A percentile compares a stretch with the other conserved stretches of the same genome.
Conservation (phyloP, 768 basidiomycete genomes). For the Neoboletus subvelutipes region DNA sequence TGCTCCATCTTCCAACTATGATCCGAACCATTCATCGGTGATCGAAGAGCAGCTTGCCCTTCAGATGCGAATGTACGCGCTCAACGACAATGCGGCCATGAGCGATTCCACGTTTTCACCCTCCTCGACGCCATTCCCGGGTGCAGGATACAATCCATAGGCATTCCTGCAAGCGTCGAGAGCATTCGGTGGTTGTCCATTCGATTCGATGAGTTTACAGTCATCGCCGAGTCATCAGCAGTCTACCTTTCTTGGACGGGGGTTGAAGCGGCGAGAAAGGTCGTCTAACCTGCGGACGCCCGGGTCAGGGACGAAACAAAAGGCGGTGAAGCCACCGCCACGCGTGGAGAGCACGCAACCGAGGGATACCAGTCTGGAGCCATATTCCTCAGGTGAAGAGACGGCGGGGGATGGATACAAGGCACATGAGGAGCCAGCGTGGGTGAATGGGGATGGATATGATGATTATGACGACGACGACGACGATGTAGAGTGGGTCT, state of each 20-base stretch:
- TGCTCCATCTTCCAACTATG: slow-evolving; percentile 41
- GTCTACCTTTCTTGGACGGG: slow-evolving; percentile 49
- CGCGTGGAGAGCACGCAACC: slow-evolving; percentile 86
- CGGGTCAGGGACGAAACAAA: slow-evolving; percentile 20
- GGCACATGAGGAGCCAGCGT: slow-evolving; percentile 40
- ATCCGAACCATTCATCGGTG: slow-evolving; percentile 43
- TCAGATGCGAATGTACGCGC: slow-evolving; percentile 78
- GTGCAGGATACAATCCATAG: slow-evolving; percentile 66
- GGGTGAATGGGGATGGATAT: slow-evolving; percentile 27
- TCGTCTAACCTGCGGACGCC: slow-evolving; percentile 36
- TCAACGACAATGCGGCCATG: slow-evolving; percentile 61
- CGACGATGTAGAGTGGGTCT: slow-evolving; percentile 65
- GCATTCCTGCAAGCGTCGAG: slow-evolving; percentile 60
- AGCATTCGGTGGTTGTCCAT: slow-evolving; percentile 44
- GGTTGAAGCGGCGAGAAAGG: slow-evolving; percentile 46
- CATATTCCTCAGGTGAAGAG: slow-evolving; percentile 73
- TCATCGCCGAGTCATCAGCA: slow-evolving; percentile 34
- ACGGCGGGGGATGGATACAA: slow-evolving; percentile 67
- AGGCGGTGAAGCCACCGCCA: slow-evolving; percentile 61
- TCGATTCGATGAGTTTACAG: slow-evolving; percentile 58
- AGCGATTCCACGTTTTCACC: slow-evolving; percentile 79
- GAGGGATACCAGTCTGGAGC: slow-evolving; percentile 76
- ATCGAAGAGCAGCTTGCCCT: slow-evolving; percentile 71
- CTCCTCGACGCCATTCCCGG: slow-evolving; percentile 70
- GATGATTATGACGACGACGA: no score